Evolutionary conservation across 2,329 filamentous ascomycete genomes (phyloP).

Genomic region (Ascosphaera apis): DNA sequence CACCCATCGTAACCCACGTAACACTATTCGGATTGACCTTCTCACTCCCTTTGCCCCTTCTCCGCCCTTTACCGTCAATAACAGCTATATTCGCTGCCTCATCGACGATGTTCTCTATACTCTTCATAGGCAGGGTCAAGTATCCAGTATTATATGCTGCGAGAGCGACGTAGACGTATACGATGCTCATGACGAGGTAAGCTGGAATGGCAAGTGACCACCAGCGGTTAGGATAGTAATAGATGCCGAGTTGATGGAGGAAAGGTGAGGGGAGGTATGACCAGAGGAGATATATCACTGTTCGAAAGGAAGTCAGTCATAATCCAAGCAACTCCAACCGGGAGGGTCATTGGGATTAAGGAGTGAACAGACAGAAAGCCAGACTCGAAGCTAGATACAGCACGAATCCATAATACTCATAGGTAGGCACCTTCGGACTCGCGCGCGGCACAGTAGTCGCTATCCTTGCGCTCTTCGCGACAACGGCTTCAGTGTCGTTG

Average conservation of each 20-base stretch:
- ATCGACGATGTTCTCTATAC: constrained; percentile 77
- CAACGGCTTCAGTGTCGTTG: constrained; percentile 35
- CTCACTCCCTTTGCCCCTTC: constrained; percentile 22
- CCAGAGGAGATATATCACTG: constrained; percentile 48
- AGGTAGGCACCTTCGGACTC: constrained; percentile 86
- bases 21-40: constrained; percentile 19
- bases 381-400: constrained; percentile 76
- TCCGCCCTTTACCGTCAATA: constrained; percentile 46
- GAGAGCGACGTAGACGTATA: constrained; percentile 87
- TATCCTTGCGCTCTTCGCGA: constrained; percentile 35
- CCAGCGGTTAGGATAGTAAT: constrained; percentile 95
- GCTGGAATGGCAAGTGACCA: constrained; percentile 85
- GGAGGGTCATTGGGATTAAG: neutral
- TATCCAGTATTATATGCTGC: constrained; percentile 78
- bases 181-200: constrained; percentile 66
- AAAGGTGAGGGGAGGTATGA: constrained; percentile 80
- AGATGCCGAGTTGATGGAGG: constrained; percentile 75
- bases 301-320: neutral
- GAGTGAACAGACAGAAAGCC: constrained; percentile 37
- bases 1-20: constrained; percentile 19
- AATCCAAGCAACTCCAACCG: neutral
- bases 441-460: constrained; percentile 53
- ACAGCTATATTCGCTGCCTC: constrained; percentile 69
- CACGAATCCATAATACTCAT: constrained; percentile 98
- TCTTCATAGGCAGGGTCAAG: constrained; percentile 56